phyloP scores from a whole-genome alignment of 768 basidiomycete genomes.

The Stropharia rugosoannulata region DNA sequence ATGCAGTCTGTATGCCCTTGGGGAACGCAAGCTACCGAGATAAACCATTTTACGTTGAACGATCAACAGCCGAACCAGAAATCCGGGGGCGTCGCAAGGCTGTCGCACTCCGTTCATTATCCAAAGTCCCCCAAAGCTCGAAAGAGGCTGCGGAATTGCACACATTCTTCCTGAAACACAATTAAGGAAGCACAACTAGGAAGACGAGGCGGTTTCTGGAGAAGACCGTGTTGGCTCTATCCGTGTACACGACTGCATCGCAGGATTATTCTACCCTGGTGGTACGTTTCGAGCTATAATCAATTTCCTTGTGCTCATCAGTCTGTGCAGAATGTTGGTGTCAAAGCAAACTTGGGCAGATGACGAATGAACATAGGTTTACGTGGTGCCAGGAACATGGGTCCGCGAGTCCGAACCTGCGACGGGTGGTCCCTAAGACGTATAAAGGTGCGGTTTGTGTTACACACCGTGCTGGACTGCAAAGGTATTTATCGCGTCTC shows the following conservation, averaged over 20 bases:
- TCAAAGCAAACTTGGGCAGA: conserved; percentile 69
- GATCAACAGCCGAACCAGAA: conserved; percentile 33
- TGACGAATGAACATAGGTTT: conserved; percentile 76
- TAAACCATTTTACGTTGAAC: not conserved
- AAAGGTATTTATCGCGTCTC: conserved; percentile 40
- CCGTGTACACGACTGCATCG: conserved; percentile 54
- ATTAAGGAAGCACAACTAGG: conserved; percentile 48
- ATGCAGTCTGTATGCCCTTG: conserved; percentile 57
- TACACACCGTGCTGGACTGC: conserved; percentile 53
- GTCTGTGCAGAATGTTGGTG: conserved; percentile 59
- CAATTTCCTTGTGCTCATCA: not conserved
- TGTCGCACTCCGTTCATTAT: conserved; percentile 57
- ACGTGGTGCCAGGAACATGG: conserved; percentile 55
- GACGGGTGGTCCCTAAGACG: conserved; percentile 64
- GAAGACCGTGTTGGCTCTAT: conserved; percentile 71
- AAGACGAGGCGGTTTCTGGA: conserved; percentile 15
- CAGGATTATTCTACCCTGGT: conserved; percentile 52
- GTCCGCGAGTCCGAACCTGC: conserved; percentile 24
- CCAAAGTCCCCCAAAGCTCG: conserved; percentile 72
- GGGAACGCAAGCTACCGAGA: conserved; percentile 43
- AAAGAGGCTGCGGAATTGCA: conserved; percentile 70
- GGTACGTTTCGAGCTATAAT: conserved; percentile 39
- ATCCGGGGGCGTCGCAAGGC: conserved; percentile 60
- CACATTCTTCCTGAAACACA: conserved; percentile 67
- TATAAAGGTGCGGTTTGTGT: conserved; percentile 55